Evolutionary conservation across 2,329 filamentous ascomycete species (phyloP), one percentile per base, ranked within the genome.

Genomic region (Tolypocladium sp.): DNA sequence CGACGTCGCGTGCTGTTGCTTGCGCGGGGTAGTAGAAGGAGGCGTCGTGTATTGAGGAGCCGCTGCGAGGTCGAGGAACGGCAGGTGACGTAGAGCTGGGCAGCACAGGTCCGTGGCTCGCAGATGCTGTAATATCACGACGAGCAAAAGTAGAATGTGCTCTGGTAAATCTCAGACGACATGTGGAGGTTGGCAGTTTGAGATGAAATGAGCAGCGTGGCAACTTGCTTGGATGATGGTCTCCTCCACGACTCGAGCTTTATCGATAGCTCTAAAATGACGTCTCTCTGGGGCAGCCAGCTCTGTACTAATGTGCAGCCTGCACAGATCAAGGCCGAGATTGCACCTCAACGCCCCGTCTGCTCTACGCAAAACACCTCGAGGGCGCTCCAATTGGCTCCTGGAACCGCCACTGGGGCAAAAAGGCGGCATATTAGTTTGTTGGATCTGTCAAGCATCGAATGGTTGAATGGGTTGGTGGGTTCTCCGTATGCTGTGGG

Each of bases 191-290:
- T 4, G 30, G 30, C 49, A 53, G 30, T 37, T 37, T 37, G 22
- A 35, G 30, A 13, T 22, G 30, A 6, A 53, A 53, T 35, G 49
- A 53, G 49, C 30, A 13, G 49, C 10, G 49, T 53, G 30, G 20
- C 20, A 22, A 20, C n/a, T n/a, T n/a, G 54, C 25, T 30, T 40
- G 54, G 10, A 20, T 25, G 33, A 40, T 56, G 54, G 25, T 42
- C 20, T 15, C 25, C 53, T 27, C 37, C 15, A 22, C 22, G 25
- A 55, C n/a, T 20, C 35, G 54, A 56, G 54, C 54, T 56, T 56
- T 56, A 56, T 56, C 54, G 54, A 56, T 56, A 56, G 54, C 22
- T 35, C 9, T 20, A 9, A 55, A 56, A 56, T 56, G 54, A 56
- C 54, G 54, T 56, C 53, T 56, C 38, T 35, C 27, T 30, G 10